Percentiles rank a stretch among this genome's conserved stretches.
phyloP scores from a whole-genome alignment of 148 eudicot genomes.

The Camellia japonica region DNA sequence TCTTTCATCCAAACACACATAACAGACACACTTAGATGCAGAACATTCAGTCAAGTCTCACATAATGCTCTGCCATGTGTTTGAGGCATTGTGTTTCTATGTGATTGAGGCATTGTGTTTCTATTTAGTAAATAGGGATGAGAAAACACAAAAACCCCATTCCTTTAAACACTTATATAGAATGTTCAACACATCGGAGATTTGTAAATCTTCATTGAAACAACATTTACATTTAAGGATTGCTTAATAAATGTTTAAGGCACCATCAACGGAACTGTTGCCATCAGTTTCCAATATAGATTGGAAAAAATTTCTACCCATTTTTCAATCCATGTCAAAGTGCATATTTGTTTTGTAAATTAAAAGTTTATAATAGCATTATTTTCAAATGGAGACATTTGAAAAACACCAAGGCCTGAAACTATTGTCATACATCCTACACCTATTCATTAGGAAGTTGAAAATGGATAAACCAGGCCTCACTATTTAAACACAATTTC shows the following conservation, averaged over 20 bases:
- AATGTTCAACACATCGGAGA: background rate
- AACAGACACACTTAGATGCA: background rate
- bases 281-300: too few species aligned
- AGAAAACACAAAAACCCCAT: background rate
- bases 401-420: background rate
- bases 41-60: background rate
- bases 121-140: background rate
- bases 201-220: background rate
- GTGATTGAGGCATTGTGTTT: background rate
- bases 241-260: too few species aligned
- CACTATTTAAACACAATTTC: background rate
- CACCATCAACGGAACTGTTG: background rate
- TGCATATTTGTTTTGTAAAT: too few species aligned
- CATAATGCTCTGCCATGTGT: background rate
- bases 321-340: too few species aligned
- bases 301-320: too few species aligned
- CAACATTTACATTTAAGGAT: background rate
- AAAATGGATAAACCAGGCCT: background rate
- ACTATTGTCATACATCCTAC: background rate
- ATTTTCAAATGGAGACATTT: too few species aligned
- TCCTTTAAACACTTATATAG: background rate
- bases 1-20: background rate
- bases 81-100: background rate
- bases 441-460: background rate
- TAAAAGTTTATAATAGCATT: too few species aligned